These are phyloP conservation scores for Cordyceps militaris DNA, from an alignment of 2,329 filamentous ascomycete genomes.

Conservation along the genomic window DNA sequence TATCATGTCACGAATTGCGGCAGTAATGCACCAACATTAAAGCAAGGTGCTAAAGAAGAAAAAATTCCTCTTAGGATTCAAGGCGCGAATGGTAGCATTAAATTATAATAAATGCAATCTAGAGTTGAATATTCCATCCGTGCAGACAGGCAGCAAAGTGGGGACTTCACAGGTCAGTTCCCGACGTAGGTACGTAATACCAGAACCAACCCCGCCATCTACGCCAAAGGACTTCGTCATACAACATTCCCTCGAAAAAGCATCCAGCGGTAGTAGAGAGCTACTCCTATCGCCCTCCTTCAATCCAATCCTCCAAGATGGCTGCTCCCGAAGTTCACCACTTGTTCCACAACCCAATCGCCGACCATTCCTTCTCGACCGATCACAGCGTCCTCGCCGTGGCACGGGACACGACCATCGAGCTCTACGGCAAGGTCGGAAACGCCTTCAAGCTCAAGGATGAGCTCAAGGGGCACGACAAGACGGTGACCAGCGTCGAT, in stretches of 20 bases:
- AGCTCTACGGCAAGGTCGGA: conserved; percentile 73
- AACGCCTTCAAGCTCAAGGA: conserved; percentile 77
- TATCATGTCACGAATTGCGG: too few species aligned
- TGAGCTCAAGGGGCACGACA: conserved; percentile 93
- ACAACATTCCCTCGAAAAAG: background rate
- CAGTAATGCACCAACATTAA: too few species aligned
- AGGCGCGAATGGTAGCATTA: too few species aligned
- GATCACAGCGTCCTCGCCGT: conserved; percentile 86
- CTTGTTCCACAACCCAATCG: conserved; percentile 92
- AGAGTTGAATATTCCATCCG: too few species aligned
- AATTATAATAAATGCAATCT: too few species aligned
- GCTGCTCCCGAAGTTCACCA: conserved; percentile 85
- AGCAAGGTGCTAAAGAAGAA: too few species aligned
- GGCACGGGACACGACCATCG: conserved; percentile 80
- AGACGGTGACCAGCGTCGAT: conserved; percentile 91
- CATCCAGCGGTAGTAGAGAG: conserved; percentile 84
- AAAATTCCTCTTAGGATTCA: too few species aligned
- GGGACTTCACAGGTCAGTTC: conserved; percentile 22
- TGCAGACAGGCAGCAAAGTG: too few species aligned
- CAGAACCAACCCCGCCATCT: conserved; percentile 6
- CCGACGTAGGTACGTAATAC: conserved; percentile 8
- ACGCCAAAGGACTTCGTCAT: background rate
- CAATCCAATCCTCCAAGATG: conserved; percentile 47
- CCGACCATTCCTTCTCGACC: conserved; percentile 95
- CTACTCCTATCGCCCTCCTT: conserved; percentile 43